Evolutionary conservation across 768 basidiomycete genomes (phyloP).

Genomic region (Podaxis carcinomalis): DNA sequence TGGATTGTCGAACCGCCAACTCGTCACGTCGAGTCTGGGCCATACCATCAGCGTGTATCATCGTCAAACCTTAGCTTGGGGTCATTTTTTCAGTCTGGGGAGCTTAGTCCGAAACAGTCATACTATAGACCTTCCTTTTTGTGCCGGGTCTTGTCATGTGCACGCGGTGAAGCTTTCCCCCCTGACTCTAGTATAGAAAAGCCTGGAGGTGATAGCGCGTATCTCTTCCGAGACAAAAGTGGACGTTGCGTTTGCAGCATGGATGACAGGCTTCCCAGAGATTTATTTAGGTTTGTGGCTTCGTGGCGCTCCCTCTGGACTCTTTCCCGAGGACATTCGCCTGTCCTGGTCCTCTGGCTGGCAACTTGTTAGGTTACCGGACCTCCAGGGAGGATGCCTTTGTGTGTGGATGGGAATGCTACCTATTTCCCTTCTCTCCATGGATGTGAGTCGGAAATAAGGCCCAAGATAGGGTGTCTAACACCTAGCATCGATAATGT

Average conservation of each 20-base stretch:
- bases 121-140: not conserved
- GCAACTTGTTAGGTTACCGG: not conserved
- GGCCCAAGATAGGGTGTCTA: not conserved
- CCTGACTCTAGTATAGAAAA: not conserved
- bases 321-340: not conserved
- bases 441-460: constrained; percentile 1
- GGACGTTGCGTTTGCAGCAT: not conserved
- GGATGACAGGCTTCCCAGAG: not conserved
- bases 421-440: not conserved
- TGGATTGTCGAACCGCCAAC: not conserved
- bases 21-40: not conserved
- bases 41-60: not conserved
- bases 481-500: not conserved
- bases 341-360: not conserved
- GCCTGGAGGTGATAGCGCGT: not conserved
- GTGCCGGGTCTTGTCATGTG: not conserved
- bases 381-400: not conserved
- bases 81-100: not conserved
- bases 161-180: not conserved
- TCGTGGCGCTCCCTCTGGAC: not conserved
- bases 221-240: not conserved
- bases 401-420: not conserved
- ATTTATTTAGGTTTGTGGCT: not conserved
- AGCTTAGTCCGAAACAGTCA: not conserved
- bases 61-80: not conserved